Evolutionary conservation across 768 basidiomycete species (phyloP).

Genomic region (Hypholoma fasciculare): DNA sequence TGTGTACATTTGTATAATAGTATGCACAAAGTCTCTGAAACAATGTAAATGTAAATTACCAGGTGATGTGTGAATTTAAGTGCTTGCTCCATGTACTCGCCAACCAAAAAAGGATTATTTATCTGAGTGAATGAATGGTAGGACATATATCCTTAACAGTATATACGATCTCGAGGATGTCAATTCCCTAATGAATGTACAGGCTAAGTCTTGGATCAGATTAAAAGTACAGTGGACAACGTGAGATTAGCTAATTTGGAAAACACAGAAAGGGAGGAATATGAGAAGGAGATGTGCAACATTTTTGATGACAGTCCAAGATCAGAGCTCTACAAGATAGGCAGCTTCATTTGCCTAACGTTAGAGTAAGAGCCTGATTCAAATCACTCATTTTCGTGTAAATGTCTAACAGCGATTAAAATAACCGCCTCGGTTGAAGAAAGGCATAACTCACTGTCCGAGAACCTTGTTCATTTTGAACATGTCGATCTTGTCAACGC

Average conservation of each 20-base stretch:
- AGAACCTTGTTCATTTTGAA: conserved; percentile 94
- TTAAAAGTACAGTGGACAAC: conserved; percentile 16
- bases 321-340: neutral
- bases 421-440: neutral
- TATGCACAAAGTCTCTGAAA: neutral
- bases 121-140: neutral
- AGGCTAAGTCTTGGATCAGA: neutral
- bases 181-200: neutral
- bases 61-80: neutral
- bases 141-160: neutral
- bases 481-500: conserved; percentile 84
- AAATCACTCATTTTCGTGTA: conserved; percentile 25
- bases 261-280: conserved; percentile 3
- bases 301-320: neutral
- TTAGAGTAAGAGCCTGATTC: neutral
- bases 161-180: no score
- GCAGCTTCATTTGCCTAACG: neutral
- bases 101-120: neutral
- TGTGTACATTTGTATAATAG: neutral
- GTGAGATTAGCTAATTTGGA: conserved; percentile 13
- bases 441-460: conserved; percentile 55
- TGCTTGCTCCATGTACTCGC: neutral
- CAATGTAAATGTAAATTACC: neutral
- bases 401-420: conserved; percentile 17
- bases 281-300: conserved; percentile 8